Percentiles rank a stretch among this genome's conserved stretches.
Evolutionary conservation across 805 yeast species (phyloP).

Genomic region (Grigorovia humatica): DNA sequence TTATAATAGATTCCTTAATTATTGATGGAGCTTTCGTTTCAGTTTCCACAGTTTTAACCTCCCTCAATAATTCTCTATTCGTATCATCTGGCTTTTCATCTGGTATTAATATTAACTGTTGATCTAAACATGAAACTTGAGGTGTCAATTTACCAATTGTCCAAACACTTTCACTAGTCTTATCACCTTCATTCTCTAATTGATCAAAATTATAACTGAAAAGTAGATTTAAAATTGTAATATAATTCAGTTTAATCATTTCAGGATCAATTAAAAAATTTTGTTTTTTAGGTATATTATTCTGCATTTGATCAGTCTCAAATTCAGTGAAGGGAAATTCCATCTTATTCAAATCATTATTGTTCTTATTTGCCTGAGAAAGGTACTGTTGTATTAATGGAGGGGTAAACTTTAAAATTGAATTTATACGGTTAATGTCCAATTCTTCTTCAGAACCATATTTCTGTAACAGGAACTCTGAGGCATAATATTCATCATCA

Average conservation of each 20-base stretch:
- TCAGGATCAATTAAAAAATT: slow-evolving; percentile 38
- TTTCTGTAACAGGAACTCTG: slow-evolving; percentile 58
- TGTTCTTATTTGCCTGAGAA: slow-evolving; percentile 36
- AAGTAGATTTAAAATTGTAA: slow-evolving; percentile 53
- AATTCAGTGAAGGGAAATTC: slow-evolving; percentile 44
- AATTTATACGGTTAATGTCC: slow-evolving; percentile 32
- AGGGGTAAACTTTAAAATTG: slow-evolving; percentile 42
- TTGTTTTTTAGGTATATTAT: slow-evolving; percentile 50
- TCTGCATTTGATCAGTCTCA: slow-evolving; percentile 58
- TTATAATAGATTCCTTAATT: slow-evolving; percentile 45
- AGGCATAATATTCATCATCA: slow-evolving; percentile 81
- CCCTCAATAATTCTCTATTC: background rate
- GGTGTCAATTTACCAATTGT: slow-evolving; percentile 80
- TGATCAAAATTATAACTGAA: slow-evolving; percentile 69
- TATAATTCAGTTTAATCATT: slow-evolving; percentile 46
- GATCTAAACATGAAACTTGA: slow-evolving; percentile 63
- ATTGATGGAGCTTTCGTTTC: slow-evolving; percentile 7
- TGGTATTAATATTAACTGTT: slow-evolving; percentile 33
- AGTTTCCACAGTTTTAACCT: background rate
- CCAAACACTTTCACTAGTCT: slow-evolving; percentile 87
- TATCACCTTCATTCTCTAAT: slow-evolving; percentile 60
- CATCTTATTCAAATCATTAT: slow-evolving; percentile 24
- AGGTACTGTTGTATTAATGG: slow-evolving; percentile 36
- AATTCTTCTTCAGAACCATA: slow-evolving; percentile 48
- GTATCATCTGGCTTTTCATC: slow-evolving; percentile 6